Conservation (phyloP, 768 basidiomycete species). For the Trametes sanguinea region DNA sequence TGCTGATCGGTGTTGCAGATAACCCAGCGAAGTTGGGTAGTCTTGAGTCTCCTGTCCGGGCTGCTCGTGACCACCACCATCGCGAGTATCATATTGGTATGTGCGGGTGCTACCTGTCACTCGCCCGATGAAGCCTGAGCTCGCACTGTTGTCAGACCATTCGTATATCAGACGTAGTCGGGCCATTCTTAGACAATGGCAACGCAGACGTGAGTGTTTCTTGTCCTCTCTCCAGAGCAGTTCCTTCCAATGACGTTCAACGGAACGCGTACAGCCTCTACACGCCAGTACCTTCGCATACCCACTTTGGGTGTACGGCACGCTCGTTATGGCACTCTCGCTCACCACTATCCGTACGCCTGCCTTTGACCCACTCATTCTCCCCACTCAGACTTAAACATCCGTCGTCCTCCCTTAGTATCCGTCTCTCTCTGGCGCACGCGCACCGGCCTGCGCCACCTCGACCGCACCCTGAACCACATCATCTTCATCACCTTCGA, state of each 20-base stretch:
- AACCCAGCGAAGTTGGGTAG: constrained; percentile 41
- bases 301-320: constrained; percentile 22
- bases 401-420: constrained; percentile 33
- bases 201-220: constrained; percentile 13
- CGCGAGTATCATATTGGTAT: constrained; percentile 45
- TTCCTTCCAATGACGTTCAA: background rate
- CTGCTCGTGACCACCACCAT: constrained; percentile 39
- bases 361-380: background rate
- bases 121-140: too few relatives aligned
- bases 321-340: constrained; percentile 42
- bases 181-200: background rate
- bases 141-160: constrained; percentile 14
- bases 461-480: constrained; percentile 42
- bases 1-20: constrained; percentile 34
- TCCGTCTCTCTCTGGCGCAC: constrained; percentile 44
- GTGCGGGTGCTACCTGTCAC: background rate
- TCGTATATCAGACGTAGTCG: constrained; percentile 12
- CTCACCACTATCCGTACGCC: constrained; percentile 41
- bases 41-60: constrained; percentile 37
- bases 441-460: constrained; percentile 33
- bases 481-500: constrained; percentile 46
- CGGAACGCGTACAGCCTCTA: constrained; percentile 12
- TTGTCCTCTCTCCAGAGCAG: background rate
- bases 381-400: background rate
- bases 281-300: constrained; percentile 24